These are phyloP conservation scores for Mycena maculata DNA, from an alignment of 768 basidiomycete species.

Conservation along the genomic window DNA sequence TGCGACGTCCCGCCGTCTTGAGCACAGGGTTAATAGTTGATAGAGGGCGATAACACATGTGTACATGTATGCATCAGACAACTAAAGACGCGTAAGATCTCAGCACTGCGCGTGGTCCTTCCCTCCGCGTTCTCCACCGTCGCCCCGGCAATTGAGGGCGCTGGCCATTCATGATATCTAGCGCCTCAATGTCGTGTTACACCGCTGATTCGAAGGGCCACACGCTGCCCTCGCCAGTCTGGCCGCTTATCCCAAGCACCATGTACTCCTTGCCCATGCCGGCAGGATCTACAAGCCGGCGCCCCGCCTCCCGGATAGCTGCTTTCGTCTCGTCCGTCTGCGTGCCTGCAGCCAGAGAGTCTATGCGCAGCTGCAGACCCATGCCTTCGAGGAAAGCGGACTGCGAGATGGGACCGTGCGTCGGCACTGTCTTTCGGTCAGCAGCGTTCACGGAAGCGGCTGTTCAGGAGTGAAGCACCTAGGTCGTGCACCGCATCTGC, in stretches of 20 bases:
- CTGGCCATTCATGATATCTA: no score
- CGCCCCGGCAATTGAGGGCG: no score
- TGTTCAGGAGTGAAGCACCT: slow-evolving; percentile 65
- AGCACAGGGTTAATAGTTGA: not conserved
- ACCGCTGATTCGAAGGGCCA: slow-evolving; percentile 31
- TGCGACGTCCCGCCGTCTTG: slow-evolving; percentile 37
- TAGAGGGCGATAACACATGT: slow-evolving; percentile 2
- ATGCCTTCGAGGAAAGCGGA: slow-evolving; percentile 80
- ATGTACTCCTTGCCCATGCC: slow-evolving; percentile 94
- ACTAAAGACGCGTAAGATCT: not conserved
- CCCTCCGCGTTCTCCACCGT: no score
- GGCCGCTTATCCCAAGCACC: slow-evolving; percentile 67
- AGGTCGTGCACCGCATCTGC: slow-evolving; percentile 77
- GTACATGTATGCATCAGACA: slow-evolving; percentile 16
- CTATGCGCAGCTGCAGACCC: slow-evolving; percentile 77
- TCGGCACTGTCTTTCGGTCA: slow-evolving; percentile 52
- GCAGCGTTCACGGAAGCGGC: no score
- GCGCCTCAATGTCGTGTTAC: no score
- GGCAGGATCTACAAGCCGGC: slow-evolving; percentile 77
- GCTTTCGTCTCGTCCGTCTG: slow-evolving; percentile 57
- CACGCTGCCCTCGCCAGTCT: not conserved
- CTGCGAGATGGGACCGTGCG: slow-evolving; percentile 82
- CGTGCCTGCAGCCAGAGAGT: slow-evolving; percentile 51
- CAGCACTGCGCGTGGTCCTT: no score
- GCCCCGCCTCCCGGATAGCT: slow-evolving; percentile 69